Evolutionary conservation across 805 yeast species (phyloP).

Genomic region (Nakazawaea holstii): DNA sequence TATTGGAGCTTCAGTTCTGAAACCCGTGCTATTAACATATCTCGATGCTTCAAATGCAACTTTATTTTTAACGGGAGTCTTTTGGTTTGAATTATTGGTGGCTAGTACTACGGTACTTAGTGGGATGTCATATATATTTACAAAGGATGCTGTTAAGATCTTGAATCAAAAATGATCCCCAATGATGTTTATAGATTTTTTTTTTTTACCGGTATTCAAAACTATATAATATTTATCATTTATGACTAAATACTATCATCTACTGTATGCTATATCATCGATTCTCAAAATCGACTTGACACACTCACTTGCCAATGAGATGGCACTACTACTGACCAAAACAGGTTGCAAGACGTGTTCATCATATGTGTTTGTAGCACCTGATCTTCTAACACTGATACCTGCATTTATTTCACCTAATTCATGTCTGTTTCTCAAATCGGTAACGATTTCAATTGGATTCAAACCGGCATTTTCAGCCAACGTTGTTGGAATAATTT

Average conservation of each 20-base stretch:
- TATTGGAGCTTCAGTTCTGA: constrained; percentile 57
- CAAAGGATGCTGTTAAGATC: constrained; percentile 62
- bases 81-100: constrained; percentile 46
- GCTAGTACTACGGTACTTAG: constrained; percentile 71
- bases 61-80: constrained; percentile 18
- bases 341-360: constrained; percentile 98
- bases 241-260: constrained; percentile 44
- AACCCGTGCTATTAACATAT: constrained; percentile 41
- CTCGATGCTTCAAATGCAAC: constrained; percentile 26
- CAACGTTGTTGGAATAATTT: constrained; percentile 87
- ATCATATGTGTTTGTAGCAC: constrained; percentile 83
- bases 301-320: constrained; percentile 91
- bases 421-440: constrained; percentile 86
- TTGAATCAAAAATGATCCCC: constrained; percentile 19
- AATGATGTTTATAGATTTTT: constrained; percentile 13
- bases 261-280: constrained; percentile 92
- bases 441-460: constrained; percentile 88
- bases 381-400: constrained; percentile 88
- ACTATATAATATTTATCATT: not conserved
- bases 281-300: constrained; percentile 94
- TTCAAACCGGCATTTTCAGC: constrained; percentile 95
- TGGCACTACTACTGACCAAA: constrained; percentile 89
- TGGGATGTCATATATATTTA: constrained; percentile 72
- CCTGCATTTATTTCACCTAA: constrained; percentile 93
- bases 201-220: constrained; percentile 9